Evolutionary conservation across 2,329 filamentous ascomycete species (phyloP).

Genomic region (Trichophyton equinum): DNA sequence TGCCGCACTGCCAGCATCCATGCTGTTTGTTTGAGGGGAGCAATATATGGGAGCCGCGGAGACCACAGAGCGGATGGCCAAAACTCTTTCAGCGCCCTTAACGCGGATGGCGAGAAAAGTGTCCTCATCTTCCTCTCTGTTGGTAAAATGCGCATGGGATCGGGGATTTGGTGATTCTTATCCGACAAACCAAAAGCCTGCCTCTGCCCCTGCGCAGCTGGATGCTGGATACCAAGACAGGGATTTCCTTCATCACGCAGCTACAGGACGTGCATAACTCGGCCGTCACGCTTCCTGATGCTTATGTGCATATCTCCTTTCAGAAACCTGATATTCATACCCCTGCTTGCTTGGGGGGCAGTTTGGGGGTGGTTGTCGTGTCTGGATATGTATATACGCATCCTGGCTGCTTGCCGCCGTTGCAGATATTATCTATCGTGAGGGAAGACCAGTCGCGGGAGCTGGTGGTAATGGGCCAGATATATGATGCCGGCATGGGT

Average conservation of each 20-base stretch:
- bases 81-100: neutral
- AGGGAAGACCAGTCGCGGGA: neutral
- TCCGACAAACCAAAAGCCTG: neutral
- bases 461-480: neutral
- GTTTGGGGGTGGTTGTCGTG: neutral
- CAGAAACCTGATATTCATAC: neutral
- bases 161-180: neutral
- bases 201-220: too few relatives aligned
- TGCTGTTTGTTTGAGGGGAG: neutral
- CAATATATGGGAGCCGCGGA: neutral
- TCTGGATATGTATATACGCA: neutral
- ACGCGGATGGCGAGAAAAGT: neutral
- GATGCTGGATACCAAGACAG: neutral
- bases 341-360: neutral
- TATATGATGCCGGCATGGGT: neutral
- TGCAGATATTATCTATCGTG: neutral
- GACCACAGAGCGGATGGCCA: neutral
- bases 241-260: neutral
- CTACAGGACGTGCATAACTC: neutral
- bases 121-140: neutral
- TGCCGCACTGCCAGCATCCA: neutral
- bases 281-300: neutral
- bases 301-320: neutral
- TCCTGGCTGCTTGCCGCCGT: neutral
- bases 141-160: conserved; percentile 2